phyloP scores from a whole-genome alignment of 441 rosid genomes.

The Metrosideros polymorpha region DNA sequence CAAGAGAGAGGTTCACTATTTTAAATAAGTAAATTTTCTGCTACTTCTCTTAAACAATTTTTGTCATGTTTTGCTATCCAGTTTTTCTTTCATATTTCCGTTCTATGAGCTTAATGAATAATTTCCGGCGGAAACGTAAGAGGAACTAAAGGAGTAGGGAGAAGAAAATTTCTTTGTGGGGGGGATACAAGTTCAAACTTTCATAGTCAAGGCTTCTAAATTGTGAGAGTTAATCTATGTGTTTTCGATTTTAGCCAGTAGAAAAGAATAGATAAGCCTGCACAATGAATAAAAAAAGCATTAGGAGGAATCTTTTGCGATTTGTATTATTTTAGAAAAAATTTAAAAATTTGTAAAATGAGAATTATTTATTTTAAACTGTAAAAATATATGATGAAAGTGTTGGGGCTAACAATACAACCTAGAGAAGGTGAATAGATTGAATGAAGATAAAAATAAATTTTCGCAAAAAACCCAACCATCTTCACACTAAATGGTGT shows the following conservation, averaged over 20 bases:
- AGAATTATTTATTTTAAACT: neutral
- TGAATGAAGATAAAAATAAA: too few relatives aligned
- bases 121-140: neutral
- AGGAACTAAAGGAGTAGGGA: too few relatives aligned
- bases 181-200: neutral
- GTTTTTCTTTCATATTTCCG: neutral
- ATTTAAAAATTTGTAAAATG: neutral
- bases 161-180: neutral
- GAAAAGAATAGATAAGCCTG: neutral
- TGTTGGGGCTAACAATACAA: too few relatives aligned
- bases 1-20: too few relatives aligned
- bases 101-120: neutral
- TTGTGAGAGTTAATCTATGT: neutral
- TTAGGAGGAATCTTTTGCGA: too few relatives aligned
- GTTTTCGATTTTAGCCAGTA: neutral
- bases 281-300: too few relatives aligned
- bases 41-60: neutral
- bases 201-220: accelerated
- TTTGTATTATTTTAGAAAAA: too few relatives aligned
- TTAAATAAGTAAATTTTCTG: neutral
- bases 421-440: too few relatives aligned
- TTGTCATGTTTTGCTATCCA: neutral
- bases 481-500: too few relatives aligned
- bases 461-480: too few relatives aligned
- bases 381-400: neutral